A percentile compares a stretch with the other conserved stretches of the same genome.
phyloP scores from a whole-genome alignment of 805 yeast species.

The Suhomyces pyralidae region DNA sequence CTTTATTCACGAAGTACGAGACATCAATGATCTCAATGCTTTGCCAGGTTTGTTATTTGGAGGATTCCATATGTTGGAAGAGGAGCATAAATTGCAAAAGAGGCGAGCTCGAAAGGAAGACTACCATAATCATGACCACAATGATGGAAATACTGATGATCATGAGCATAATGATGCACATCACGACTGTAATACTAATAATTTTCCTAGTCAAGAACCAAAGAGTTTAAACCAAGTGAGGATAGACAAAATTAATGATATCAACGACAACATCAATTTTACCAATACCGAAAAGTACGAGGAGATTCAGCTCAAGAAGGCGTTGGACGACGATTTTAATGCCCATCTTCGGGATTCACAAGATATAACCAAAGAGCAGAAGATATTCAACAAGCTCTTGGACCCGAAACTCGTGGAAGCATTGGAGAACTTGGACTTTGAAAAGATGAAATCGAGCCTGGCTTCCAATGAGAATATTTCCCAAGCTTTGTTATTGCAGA shows the following conservation, averaged over 20 bases:
- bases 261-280: constrained; percentile 1
- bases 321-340: constrained; percentile 5
- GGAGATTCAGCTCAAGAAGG: constrained; percentile 1
- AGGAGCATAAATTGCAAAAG: constrained; percentile 29
- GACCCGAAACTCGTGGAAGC: constrained; percentile 29
- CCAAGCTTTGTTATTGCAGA: constrained; percentile 22
- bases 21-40: constrained; percentile 34
- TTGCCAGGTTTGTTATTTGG: constrained; percentile 35
- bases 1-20: constrained; percentile 37
- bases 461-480: constrained; percentile 3
- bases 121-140: not conserved
- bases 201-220: too few species aligned
- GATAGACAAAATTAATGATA: constrained; percentile 3
- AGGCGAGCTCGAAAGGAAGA: constrained; percentile 13
- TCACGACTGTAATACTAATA: not conserved
- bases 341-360: not conserved
- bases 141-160: not conserved
- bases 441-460: constrained; percentile 13
- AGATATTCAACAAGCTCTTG: constrained; percentile 19
- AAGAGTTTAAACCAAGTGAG: not conserved
- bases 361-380: constrained; percentile 4
- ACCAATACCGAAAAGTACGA: constrained; percentile 1
- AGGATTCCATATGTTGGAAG: constrained; percentile 34
- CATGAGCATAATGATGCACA: too few species aligned
- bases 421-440: constrained; percentile 25